These are phyloP conservation scores for Eucalyptus paniculata DNA, from an alignment of 345 rosid genomes.

Conservation along the genomic window DNA sequence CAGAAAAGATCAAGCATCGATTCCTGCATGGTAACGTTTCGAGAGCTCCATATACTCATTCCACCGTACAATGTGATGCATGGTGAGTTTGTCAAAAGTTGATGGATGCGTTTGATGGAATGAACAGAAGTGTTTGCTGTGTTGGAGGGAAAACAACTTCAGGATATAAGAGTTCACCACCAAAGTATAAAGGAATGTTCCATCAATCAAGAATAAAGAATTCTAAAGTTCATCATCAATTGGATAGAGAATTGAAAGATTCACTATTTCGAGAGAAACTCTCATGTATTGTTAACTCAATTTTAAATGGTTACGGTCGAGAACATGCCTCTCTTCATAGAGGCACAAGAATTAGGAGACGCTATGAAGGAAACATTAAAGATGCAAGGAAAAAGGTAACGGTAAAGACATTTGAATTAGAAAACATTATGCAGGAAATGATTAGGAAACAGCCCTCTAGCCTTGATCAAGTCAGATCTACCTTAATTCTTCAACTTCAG, in stretches of 20 bases:
- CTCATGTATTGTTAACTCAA: rapidly evolving
- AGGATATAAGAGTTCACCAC: neutral
- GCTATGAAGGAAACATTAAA: neutral
- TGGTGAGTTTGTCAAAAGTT: neutral
- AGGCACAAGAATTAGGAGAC: neutral
- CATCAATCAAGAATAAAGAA: neutral
- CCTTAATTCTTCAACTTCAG: neutral
- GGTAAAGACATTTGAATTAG: neutral
- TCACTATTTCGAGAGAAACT: rapidly evolving
- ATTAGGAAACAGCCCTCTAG: neutral
- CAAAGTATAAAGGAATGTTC: neutral
- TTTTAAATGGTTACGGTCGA: rapidly evolving
- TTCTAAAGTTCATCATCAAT: neutral
- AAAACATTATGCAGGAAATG: neutral
- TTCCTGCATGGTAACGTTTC: neutral
- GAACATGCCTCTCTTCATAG: neutral
- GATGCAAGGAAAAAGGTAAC: neutral
- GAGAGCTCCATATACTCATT: neutral
- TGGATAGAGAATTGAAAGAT: neutral
- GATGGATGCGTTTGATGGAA: neutral
- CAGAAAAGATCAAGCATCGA: rapidly evolving
- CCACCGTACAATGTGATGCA: neutral
- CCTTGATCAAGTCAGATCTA: neutral
- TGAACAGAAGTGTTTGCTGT: rapidly evolving
- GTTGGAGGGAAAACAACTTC: neutral